Evolutionary conservation across 2,329 filamentous ascomycete species (phyloP).

Genomic region (Ophidiomyces ophidiicola): DNA sequence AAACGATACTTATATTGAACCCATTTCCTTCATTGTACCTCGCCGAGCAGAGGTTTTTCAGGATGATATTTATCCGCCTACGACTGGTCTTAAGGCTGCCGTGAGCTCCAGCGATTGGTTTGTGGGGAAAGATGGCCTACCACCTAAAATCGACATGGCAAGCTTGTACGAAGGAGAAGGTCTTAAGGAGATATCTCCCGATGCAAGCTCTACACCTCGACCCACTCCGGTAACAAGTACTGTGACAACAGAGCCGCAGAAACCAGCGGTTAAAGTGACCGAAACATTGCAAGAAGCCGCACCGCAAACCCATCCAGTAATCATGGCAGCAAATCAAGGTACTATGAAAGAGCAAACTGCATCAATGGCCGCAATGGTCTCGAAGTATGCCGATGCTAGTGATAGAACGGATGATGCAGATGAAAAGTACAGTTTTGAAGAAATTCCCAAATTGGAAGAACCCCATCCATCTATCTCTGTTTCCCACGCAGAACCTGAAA

Average conservation of each 20-base stretch:
- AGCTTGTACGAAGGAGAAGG: constrained; percentile 77
- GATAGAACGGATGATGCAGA: constrained; percentile 43
- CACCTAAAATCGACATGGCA: constrained; percentile 87
- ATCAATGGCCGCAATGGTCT: constrained; percentile 73
- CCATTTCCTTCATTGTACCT: constrained; percentile 93
- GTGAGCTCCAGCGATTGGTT: constrained; percentile 76
- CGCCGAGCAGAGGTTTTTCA: constrained; percentile 90
- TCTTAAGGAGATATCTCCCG: constrained; percentile 61
- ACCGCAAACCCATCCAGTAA: constrained; percentile 31
- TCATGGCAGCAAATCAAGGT: constrained; percentile 12
- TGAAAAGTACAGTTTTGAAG: constrained; percentile 73
- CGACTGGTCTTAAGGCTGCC: constrained; percentile 65
- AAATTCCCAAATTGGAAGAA: constrained; percentile 62
- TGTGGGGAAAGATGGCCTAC: constrained; percentile 67
- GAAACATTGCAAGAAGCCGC: constrained; percentile 36
- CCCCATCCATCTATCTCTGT: constrained; percentile 36
- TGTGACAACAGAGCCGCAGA: constrained; percentile 28
- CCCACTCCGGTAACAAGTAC: constrained; percentile 29
- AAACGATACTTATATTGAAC: constrained; percentile 87
- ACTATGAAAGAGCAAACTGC: constrained; percentile 70
- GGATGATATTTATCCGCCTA: constrained; percentile 89
- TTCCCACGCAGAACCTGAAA: constrained; percentile 19
- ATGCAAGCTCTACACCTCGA: constrained; percentile 39
- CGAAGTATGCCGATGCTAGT: constrained; percentile 69
- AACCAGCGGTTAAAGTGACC: constrained; percentile 37